Percentiles rank a stretch among this genome's conserved stretches.
Conservation (phyloP, 163 green algal genomes). For the Picocystis sp. region DNA sequence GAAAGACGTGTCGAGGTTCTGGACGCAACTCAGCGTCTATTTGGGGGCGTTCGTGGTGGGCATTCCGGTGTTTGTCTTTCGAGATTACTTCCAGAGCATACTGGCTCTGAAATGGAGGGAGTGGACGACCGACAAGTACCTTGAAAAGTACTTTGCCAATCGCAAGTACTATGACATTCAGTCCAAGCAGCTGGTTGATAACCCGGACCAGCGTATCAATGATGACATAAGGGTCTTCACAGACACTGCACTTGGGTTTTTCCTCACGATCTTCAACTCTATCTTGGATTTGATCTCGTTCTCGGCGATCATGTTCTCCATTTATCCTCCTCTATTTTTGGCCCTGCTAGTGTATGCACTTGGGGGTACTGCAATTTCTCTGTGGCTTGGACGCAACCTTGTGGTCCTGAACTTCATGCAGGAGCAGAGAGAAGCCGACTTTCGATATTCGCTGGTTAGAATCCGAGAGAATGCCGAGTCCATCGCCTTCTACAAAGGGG, state of each 20-base stretch:
- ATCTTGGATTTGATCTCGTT: constrained; percentile 83
- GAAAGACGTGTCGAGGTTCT: constrained; percentile 63
- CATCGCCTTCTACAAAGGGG: constrained; percentile 85
- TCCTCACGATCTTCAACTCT: constrained; percentile 68
- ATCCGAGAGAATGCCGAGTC: constrained; percentile 88
- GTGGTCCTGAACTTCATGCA: constrained; percentile 93
- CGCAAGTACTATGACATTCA: constrained; percentile 4
- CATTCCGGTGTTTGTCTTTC: constrained; percentile 86
- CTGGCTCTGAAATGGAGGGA: constrained; percentile 80
- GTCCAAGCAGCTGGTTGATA: constrained; percentile 65
- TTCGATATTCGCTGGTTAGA: constrained; percentile 65
- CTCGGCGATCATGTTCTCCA: constrained; percentile 75
- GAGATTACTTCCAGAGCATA: constrained; percentile 55
- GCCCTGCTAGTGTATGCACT: constrained; percentile 77
- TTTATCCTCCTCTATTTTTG: constrained; percentile 91
- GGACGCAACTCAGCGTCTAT: constrained; percentile 69
- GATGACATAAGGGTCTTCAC: constrained; percentile 76
- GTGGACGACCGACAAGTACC: constrained; percentile 74
- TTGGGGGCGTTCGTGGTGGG: constrained; percentile 39
- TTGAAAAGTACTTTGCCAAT: constrained; percentile 61
- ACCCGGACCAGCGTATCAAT: constrained; percentile 89
- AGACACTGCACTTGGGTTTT: constrained; percentile 58
- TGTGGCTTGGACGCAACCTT: constrained; percentile 44
- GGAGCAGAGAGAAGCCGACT: constrained; percentile 79
- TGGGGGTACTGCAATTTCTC: constrained; percentile 65